phyloP scores from a whole-genome alignment of 768 basidiomycete genomes.

The Vararia minispora region DNA sequence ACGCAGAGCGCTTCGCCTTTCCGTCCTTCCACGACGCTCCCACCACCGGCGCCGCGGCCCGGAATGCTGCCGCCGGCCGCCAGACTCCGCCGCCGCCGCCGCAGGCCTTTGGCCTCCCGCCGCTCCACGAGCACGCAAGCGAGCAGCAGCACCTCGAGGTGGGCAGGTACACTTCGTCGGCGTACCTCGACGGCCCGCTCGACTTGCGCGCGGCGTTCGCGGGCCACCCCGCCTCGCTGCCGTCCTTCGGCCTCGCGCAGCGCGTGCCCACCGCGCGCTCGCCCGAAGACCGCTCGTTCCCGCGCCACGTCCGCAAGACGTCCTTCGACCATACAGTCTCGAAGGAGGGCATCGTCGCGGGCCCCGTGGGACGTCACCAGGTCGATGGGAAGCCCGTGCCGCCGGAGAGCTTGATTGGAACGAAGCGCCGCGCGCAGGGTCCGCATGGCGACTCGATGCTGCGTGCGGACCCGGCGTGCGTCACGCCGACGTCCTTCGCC shows the following conservation, averaged over 20 bases:
- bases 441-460: conserved; percentile 72
- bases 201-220: conserved; percentile 3
- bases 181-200: conserved; percentile 1
- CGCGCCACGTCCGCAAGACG: conserved; percentile 84
- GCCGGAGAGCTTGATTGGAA: conserved; percentile 53
- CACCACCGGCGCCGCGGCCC: conserved; percentile 24
- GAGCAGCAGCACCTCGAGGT: conserved; percentile 5
- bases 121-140: conserved; percentile 9
- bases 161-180: conserved; percentile 9
- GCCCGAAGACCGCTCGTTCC: conserved; percentile 45
- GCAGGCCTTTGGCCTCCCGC: conserved; percentile 19
- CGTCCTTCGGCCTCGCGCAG: conserved; percentile 47
- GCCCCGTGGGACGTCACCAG: conserved; percentile 62
- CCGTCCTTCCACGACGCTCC: conserved; percentile 14
- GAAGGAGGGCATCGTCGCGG: conserved; percentile 47
- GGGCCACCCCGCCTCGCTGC: conserved; percentile 58
- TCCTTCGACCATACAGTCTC: conserved; percentile 90
- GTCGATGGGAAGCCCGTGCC: conserved; percentile 67
- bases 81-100: conserved; percentile 17
- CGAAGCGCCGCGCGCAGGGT: conserved; percentile 74
- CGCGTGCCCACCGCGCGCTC: conserved; percentile 19
- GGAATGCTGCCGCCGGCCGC: conserved; percentile 29
- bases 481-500: conserved; percentile 42
- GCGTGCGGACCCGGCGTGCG: conserved; percentile 59
- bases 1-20: conserved; percentile 13